Evolutionary conservation across 768 basidiomycete species (phyloP).

Genomic region (Neoboletus brunneissimus): DNA sequence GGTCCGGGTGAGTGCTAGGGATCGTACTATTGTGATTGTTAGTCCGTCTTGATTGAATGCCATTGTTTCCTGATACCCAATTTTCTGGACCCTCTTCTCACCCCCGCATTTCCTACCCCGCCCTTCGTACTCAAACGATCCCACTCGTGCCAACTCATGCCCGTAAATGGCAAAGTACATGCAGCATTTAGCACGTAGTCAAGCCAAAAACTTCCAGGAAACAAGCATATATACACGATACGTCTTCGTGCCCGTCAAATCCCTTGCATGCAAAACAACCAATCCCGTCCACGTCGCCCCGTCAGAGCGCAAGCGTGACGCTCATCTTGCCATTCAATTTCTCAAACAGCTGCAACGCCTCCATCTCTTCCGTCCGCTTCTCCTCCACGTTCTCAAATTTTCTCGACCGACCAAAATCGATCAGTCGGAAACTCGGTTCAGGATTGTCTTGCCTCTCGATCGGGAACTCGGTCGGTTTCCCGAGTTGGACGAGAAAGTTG

Average conservation of each 20-base stretch:
- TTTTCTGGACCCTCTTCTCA: too few relatives aligned
- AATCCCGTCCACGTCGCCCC: background rate
- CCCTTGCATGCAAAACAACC: background rate
- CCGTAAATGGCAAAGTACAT: background rate
- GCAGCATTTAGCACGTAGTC: background rate
- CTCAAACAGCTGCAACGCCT: slow-evolving; percentile 2
- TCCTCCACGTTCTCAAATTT: background rate
- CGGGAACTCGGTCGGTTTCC: slow-evolving; percentile 36
- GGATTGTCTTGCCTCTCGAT: background rate
- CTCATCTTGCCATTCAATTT: background rate
- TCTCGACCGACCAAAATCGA: slow-evolving; percentile 48
- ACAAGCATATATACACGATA: background rate
- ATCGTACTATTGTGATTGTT: too few relatives aligned
- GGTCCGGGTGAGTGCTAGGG: too few relatives aligned
- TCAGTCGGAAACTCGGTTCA: slow-evolving; percentile 43
- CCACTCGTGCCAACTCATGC: background rate
- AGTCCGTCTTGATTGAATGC: too few relatives aligned
- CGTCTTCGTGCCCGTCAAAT: background rate
- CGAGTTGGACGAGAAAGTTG: slow-evolving; percentile 45
- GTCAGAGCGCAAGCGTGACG: background rate
- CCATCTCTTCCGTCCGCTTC: slow-evolving; percentile 7
- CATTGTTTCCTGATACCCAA: too few relatives aligned
- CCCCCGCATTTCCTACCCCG: too few relatives aligned
- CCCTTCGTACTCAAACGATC: background rate
- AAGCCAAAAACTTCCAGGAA: background rate